Evolutionary conservation across 352 stramenopile genomes (phyloP).

Genomic region (Globisporangium viniferum): DNA sequence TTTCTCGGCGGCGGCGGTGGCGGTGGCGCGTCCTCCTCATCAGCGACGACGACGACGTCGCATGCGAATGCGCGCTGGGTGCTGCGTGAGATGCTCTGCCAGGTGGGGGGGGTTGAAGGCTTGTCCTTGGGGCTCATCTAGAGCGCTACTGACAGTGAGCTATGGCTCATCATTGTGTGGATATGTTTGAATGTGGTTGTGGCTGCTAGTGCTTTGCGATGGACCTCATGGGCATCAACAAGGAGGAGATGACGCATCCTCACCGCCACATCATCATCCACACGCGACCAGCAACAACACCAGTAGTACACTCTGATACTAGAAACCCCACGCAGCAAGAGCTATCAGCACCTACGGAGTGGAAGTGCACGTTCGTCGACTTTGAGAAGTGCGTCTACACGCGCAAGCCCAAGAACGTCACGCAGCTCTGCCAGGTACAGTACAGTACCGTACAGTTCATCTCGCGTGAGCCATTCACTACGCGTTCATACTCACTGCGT

Average conservation of each 20-base stretch:
- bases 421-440: constrained; percentile 66
- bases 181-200: neutral
- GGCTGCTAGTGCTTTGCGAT: constrained; percentile 56
- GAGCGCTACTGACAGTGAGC: no score
- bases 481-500: neutral
- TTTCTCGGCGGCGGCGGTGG: constrained; percentile 32
- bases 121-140: no score
- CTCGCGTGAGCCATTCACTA: neutral
- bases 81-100: constrained; percentile 60
- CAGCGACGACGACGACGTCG: constrained; percentile 17
- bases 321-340: neutral
- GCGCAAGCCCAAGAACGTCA: constrained; percentile 77
- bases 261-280: constrained; percentile 70
- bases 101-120: constrained; percentile 24
- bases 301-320: neutral
- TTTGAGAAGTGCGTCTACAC: constrained; percentile 74
- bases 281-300: neutral
- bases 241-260: constrained; percentile 81
- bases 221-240: constrained; percentile 73
- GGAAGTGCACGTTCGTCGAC: constrained; percentile 67
- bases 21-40: constrained; percentile 7
- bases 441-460: neutral
- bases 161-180: neutral
- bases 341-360: constrained; percentile 9
- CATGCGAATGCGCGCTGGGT: constrained; percentile 42